Base-by-base conservation (phyloP, 768 basidiomycete species). In the Tubosaeta sp. region DNA sequence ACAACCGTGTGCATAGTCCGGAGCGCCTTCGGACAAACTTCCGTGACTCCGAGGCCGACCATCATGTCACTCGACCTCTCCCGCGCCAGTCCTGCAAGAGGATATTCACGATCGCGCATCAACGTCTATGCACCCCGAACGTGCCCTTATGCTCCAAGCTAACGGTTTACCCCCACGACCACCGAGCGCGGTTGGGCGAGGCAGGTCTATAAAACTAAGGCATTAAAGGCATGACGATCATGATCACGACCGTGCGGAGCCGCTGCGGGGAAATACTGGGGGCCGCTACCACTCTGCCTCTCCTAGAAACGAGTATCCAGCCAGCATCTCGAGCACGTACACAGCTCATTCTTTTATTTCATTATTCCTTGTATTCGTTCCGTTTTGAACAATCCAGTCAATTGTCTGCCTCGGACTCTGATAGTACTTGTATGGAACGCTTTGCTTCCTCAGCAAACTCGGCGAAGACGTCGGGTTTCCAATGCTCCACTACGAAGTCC, bases 401-500 rank as follows among this genome's bases (percentile, higher is more conserved):
- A 26, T 57, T 3, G 43, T 22, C 17, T 16, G 22, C 22, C 22
- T 22, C 22, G 22, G 22, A 22, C 22, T 22, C 6, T 16, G 3
- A 12, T 31, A 7, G 10, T 44, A 10, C 29, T 31, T 6, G 13
- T 19, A 44, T 27, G 1, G 32, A 29, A 16, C 12, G 29, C 3
- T 37, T 27, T 4, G 52, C 45, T 16, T 53, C 49, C 7, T 31
- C 48, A 7, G 54, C 64, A 31, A 64, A 50, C 45, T 63, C 41
- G 17, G 56, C 41, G 42, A 61, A 68, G 1, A 62, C 52, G 1
- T 65, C 55, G 3, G 66, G 63, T 27, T 84, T 73, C 88, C 89
- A 91, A 48, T 82, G 74, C 50, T 73, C 73, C 26, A 76, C 71
- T 0, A 91, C 93, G 57, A 80, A 83, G 66, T 95, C 90, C 48